phyloP scores from a whole-genome alignment of 169 alveolate species.

The Besnoitia besnoiti region DNA sequence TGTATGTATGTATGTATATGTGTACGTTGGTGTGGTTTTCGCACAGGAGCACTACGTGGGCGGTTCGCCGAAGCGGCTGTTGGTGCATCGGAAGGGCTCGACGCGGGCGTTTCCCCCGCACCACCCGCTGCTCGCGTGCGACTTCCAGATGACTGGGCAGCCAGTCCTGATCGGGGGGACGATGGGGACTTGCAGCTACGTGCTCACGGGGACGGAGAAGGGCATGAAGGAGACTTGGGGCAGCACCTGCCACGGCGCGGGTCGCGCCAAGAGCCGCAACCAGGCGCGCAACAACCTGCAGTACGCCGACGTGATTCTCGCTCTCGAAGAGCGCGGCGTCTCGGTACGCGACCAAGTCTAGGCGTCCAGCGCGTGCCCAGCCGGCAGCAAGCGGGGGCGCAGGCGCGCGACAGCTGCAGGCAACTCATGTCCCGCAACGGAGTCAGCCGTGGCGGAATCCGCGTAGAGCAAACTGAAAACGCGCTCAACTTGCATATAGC shows the following conservation, averaged over 20 bases:
- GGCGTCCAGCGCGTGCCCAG: too few species aligned
- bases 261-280: slow-evolving; percentile 85
- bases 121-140: slow-evolving; percentile 88
- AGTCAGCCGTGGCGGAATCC: too few species aligned
- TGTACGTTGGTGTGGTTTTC: background rate
- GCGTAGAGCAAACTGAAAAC: too few species aligned
- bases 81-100: slow-evolving; percentile 90
- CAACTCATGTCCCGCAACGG: background rate
- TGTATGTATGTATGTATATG: background rate
- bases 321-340: slow-evolving; percentile 76
- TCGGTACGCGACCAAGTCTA: slow-evolving; percentile 41
- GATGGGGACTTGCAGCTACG: slow-evolving; percentile 90
- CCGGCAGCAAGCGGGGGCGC: background rate
- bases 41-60: slow-evolving; percentile 78
- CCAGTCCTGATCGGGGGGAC: slow-evolving; percentile 92
- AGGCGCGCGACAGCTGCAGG: background rate
- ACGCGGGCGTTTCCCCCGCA: slow-evolving; percentile 91
- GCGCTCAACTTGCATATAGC: too few species aligned
- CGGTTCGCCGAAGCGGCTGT: slow-evolving; percentile 78
- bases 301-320: slow-evolving; percentile 78
- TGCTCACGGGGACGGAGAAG: slow-evolving; percentile 86
- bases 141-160: slow-evolving; percentile 86
- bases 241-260: slow-evolving; percentile 92
- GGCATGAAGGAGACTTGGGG: slow-evolving; percentile 88
- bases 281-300: slow-evolving; percentile 80